Percentiles rank a stretch among this genome's conserved stretches.
phyloP scores from a whole-genome alignment of 371 early-diverging fungal genomes.

The Mucor circinelloides region DNA sequence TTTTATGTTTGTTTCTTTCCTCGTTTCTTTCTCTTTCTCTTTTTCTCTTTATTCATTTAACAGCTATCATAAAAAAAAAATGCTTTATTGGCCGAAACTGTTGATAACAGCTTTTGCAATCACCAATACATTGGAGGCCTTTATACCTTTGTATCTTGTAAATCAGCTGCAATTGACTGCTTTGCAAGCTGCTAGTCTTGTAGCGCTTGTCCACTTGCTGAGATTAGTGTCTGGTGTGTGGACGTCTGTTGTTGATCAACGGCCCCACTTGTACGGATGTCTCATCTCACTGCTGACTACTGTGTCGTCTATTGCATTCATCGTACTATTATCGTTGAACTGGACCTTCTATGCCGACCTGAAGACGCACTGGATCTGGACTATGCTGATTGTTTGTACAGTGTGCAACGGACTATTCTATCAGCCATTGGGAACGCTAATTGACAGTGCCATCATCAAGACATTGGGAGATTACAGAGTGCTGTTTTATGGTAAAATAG shows the following conservation, averaged over 20 bases:
- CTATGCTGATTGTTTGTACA: not conserved
- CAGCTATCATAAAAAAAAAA: too few relatives aligned
- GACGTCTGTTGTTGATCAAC: conserved; percentile 8
- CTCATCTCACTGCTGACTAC: conserved; percentile 6
- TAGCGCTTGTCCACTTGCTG: conserved; percentile 9
- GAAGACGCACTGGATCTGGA: not conserved
- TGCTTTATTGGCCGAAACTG: conserved; percentile 29
- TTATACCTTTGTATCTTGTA: conserved; percentile 25
- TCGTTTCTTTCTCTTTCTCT: not conserved
- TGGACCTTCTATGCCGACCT: not conserved
- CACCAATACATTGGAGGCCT: conserved; percentile 19
- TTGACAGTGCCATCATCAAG: conserved; percentile 36
- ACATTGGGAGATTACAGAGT: conserved; percentile 36
- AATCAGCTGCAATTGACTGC: conserved; percentile 15
- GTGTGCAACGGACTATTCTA: conserved; percentile 28
- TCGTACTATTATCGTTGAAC: conserved; percentile 1
- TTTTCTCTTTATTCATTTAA: not conserved
- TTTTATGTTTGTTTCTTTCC: too few relatives aligned
- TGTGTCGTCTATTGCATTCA: conserved; percentile 9
- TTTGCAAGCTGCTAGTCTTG: conserved; percentile 10
- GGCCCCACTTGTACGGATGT: conserved; percentile 7
- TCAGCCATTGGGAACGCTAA: conserved; percentile 32
- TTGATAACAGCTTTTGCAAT: conserved; percentile 22
- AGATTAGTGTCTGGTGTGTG: conserved; percentile 17
- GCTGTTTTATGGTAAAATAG: conserved; percentile 35